phyloP scores from a whole-genome alignment of 345 rosid species.

The Mercurialis annua region DNA sequence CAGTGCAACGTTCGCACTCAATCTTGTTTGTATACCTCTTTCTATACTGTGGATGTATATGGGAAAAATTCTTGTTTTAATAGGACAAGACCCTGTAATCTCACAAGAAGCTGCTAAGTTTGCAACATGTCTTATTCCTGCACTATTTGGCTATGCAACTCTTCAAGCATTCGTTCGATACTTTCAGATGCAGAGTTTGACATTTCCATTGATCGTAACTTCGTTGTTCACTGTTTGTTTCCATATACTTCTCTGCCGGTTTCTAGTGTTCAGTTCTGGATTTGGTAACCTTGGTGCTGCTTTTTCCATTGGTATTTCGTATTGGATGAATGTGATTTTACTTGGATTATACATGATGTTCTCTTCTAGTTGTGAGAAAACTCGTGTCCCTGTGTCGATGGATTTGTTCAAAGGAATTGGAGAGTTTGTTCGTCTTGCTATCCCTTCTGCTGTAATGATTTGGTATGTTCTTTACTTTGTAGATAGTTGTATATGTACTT shows the following conservation, averaged over 20 bases:
- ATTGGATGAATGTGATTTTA: slow-evolving; percentile 11
- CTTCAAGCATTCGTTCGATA: slow-evolving; percentile 17
- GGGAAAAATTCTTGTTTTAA: slow-evolving; percentile 4
- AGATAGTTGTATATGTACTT: too few relatives aligned
- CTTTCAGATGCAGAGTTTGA: slow-evolving; percentile 20
- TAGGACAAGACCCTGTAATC: slow-evolving; percentile 15
- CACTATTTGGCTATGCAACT: slow-evolving; percentile 15
- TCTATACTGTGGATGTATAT: slow-evolving; percentile 5
- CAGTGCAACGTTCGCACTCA: slow-evolving; percentile 1
- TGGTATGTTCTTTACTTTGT: background rate
- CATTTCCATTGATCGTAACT: slow-evolving; percentile 14
- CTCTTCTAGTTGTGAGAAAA: slow-evolving; percentile 16
- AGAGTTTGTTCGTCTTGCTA: slow-evolving; percentile 12
- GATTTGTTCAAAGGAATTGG: slow-evolving; percentile 12
- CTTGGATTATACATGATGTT: slow-evolving; percentile 12
- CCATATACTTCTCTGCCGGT: slow-evolving; percentile 20
- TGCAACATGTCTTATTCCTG: slow-evolving; percentile 14
- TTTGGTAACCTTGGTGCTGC: slow-evolving; percentile 16
- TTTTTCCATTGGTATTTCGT: slow-evolving; percentile 8
- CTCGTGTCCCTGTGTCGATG: slow-evolving; percentile 5
- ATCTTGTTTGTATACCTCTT: slow-evolving; percentile 10
- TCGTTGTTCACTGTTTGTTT: slow-evolving; percentile 7
- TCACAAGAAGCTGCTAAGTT: slow-evolving; percentile 16
- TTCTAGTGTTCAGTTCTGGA: slow-evolving; percentile 17
- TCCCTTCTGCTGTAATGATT: slow-evolving; percentile 25